These are phyloP conservation scores for cucumber (Cucumis sativus) DNA, from an alignment of 306 rosid genomes.

Conservation along the genomic window Cucumber_9930_V3 NC_026661.2:20379501-20380000, in stretches of 20 bases:
- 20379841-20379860: too few relatives aligned
- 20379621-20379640: not conserved
- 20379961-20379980: not conserved
- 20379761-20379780: too few relatives aligned
- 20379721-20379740: not conserved
- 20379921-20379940: constrained; percentile 1
- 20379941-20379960: not conserved
- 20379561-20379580: not conserved
- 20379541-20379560: not conserved
- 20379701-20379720: not conserved
- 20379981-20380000: not conserved
- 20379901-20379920: not conserved
- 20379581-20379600: not conserved
- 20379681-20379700: not conserved
- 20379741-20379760: too few relatives aligned
- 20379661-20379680: not conserved
- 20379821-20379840: too few relatives aligned
- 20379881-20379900: constrained; percentile 1
- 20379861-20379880: not conserved
- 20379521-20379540: not conserved
- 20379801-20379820: too few relatives aligned
- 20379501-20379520: constrained; percentile 6
- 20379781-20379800: too few relatives aligned
- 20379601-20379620: constrained; percentile 3
- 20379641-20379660: not conserved